Conservation (phyloP, 495 filamentous ascomycete species). For the Choiromyces venosus region DNA sequence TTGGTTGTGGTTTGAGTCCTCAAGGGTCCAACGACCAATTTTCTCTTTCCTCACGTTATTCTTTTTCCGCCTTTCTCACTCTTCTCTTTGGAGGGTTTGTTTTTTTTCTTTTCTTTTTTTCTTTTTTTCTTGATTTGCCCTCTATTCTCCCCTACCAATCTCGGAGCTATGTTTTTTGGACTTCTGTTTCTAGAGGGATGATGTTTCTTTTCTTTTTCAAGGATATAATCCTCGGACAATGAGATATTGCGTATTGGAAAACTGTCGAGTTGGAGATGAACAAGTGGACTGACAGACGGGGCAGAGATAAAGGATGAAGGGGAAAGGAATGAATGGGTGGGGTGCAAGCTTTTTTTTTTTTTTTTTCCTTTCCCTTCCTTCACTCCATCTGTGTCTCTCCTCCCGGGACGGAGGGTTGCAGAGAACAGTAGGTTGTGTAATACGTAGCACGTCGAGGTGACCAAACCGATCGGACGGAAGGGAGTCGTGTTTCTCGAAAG, state of each 20-base stretch:
- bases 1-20: neutral
- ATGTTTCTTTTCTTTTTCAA: conserved; percentile 13
- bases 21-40: neutral
- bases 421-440: neutral
- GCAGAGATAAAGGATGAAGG: conserved; percentile 10
- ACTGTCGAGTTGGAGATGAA: conserved; percentile 36
- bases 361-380: conserved; percentile 16
- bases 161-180: neutral
- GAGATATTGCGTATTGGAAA: conserved; percentile 15
- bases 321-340: conserved; percentile 11
- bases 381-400: neutral
- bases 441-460: neutral
- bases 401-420: neutral
- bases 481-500: neutral
- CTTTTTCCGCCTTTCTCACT: neutral
- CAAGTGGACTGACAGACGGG: conserved; percentile 29
- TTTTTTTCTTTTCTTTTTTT: neutral
- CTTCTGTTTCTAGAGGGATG: conserved; percentile 6
- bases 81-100: no score
- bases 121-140: neutral
- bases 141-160: neutral
- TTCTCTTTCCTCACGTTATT: neutral
- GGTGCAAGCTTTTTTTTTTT: conserved; percentile 18
- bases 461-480: neutral
- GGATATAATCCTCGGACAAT: conserved; percentile 5